These are phyloP conservation scores for Pestalotiopsis fici DNA, from an alignment of 2,329 filamentous ascomycete species.

Conservation along the genomic window DNA sequence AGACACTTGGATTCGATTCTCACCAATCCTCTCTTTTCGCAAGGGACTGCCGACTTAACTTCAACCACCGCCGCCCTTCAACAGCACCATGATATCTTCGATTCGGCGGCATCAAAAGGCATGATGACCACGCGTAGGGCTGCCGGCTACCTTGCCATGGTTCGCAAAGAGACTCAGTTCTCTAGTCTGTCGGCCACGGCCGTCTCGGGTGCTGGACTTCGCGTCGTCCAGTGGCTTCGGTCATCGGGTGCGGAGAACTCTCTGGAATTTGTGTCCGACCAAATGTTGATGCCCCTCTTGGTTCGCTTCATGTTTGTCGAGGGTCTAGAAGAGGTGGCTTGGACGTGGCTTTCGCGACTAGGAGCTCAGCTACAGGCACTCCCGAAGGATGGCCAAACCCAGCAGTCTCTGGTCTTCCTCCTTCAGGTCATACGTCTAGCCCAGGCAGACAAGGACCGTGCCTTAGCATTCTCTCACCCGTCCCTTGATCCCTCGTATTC, in stretches of 20 bases:
- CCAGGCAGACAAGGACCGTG: slow-evolving; percentile 24
- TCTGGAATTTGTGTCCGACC: slow-evolving; percentile 45
- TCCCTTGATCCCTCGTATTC: slow-evolving; percentile 51
- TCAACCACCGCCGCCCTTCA: slow-evolving; percentile 14
- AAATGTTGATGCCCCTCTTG: slow-evolving; percentile 39
- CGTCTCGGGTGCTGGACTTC: slow-evolving; percentile 44
- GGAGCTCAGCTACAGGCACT: slow-evolving; percentile 15
- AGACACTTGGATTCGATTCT: slow-evolving; percentile 58
- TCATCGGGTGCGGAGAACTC: slow-evolving; percentile 48
- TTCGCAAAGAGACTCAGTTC: slow-evolving; percentile 40
- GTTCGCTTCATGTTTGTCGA: slow-evolving; percentile 55
- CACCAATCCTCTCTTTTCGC: slow-evolving; percentile 55
- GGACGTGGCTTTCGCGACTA: slow-evolving; percentile 52
- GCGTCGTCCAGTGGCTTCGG: slow-evolving; percentile 55
- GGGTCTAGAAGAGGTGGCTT: slow-evolving; percentile 49
- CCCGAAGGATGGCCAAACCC: slow-evolving; percentile 12
- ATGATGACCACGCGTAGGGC: slow-evolving; percentile 57
- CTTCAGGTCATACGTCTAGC: slow-evolving; percentile 39
- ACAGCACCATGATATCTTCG: slow-evolving; percentile 57
- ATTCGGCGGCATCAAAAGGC: slow-evolving; percentile 54
- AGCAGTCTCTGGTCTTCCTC: slow-evolving; percentile 35
- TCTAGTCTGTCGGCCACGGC: slow-evolving; percentile 34
- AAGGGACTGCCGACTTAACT: slow-evolving; percentile 15
- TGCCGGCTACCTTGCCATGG: slow-evolving; percentile 52
- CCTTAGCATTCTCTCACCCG: slow-evolving; percentile 12